Percentiles rank a stretch among this genome's conserved stretches.
Conservation (phyloP, 192 early-diverging fungal genomes). For the Podochytrium sp. region DNA sequence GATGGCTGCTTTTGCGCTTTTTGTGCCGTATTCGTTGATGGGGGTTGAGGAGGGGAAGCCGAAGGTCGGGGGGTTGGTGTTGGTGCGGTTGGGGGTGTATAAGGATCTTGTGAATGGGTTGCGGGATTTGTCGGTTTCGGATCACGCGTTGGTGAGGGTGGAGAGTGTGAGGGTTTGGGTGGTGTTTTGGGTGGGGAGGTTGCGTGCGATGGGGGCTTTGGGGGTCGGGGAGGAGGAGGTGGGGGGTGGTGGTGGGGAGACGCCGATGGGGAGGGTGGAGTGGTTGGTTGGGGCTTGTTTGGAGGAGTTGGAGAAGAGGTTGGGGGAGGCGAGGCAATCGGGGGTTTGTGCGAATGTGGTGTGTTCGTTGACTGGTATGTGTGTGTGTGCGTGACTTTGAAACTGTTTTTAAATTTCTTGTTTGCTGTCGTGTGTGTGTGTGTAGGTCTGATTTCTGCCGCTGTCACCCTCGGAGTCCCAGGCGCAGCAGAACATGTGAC, state of each 20-base stretch:
- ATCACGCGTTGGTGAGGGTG: constrained; percentile 1
- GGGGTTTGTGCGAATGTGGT: background rate
- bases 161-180: background rate
- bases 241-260: background rate
- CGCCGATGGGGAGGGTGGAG: background rate
- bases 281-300: background rate
- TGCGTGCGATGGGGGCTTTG: background rate
- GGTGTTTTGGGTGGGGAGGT: constrained; percentile 3
- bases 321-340: constrained; percentile 7
- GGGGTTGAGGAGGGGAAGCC: background rate
- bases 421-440: background rate
- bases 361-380: background rate
- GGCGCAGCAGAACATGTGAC: background rate
- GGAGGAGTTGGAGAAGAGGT: constrained; percentile 13
- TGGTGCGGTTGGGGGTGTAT: background rate
- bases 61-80: background rate
- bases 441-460: constrained; percentile 15
- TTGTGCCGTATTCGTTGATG: background rate
- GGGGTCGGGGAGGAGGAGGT: background rate
- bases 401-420: background rate
- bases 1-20: background rate
- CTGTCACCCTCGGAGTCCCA: background rate
- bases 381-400: background rate
- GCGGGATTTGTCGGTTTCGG: constrained; percentile 9
- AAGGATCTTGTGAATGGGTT: constrained; percentile 23